Percentiles rank a stretch among this genome's conserved stretches.
These are phyloP conservation scores for Rhodotorula sphaerocarpa DNA, from an alignment of 768 basidiomycete species.

Conservation along the genomic window DNA sequence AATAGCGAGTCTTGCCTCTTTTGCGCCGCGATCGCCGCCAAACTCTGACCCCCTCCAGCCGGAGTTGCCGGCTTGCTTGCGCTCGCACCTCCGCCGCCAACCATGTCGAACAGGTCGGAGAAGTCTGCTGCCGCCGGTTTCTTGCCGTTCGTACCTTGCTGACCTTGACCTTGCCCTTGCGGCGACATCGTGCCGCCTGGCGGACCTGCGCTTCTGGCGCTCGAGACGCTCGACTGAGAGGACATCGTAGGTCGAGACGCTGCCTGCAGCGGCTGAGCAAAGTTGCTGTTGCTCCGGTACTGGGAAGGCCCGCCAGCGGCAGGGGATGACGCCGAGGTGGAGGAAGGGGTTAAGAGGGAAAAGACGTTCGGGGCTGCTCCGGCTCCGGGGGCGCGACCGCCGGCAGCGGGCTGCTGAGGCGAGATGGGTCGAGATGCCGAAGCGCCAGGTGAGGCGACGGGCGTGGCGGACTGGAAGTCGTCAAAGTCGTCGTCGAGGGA, in stretches of 20 bases:
- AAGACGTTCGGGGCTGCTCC: conserved; percentile 40
- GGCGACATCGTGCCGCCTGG: no score
- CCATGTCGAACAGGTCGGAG: conserved; percentile 32
- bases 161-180: no score
- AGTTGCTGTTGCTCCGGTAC: conserved; percentile 38
- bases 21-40: conserved; percentile 27
- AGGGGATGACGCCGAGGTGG: conserved; percentile 33
- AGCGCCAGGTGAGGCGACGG: conserved; percentile 3
- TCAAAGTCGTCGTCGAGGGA: conserved; percentile 48
- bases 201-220: conserved; percentile 6
- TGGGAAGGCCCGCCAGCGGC: conserved; percentile 8
- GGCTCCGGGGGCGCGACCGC: conserved; percentile 1
- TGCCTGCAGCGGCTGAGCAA: no score
- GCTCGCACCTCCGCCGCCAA: not conserved
- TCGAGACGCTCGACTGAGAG: no score
- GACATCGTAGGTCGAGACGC: no score
- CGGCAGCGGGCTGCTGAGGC: no score
- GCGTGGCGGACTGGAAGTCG: conserved; percentile 45
- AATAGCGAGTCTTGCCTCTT: conserved; percentile 30
- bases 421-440: no score
- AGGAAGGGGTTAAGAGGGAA: no score
- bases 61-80: not conserved
- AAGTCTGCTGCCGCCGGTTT: conserved; percentile 33
- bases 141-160: not conserved
- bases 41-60: conserved; percentile 1